Evolutionary conservation across 352 stramenopile genomes (phyloP), one percentile per base, ranked within the genome.

Genomic region (Phytophthora pistaciae): DNA sequence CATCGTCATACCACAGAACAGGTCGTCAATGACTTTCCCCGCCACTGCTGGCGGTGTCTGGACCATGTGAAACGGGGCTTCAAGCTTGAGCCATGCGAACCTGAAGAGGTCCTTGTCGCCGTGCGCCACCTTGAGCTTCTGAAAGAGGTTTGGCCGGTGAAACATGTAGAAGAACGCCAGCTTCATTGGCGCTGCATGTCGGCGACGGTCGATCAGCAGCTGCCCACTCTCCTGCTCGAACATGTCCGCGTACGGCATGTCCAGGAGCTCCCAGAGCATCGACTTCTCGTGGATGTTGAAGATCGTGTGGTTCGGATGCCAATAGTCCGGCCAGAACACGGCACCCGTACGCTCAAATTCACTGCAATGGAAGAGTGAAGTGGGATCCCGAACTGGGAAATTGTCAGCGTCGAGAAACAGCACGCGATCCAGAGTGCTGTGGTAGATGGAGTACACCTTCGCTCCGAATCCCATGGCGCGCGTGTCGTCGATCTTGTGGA

Each of bases 51-150:
- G 81, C 0, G 83, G 81, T 11, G 60, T 66, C 49, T 79, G 52
- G 23, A 88, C 75, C 83, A 91, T 88, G 64, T 90, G 77, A 66
- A 88, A 91, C 0, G 75, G 10, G 7, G 70, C 66, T 8, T 74
- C 40, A 8, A 72, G 60, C 46, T 88, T 86, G 23, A 89, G 73
- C 82, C 82, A 91, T 25, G 83, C 82, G 1, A 88, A 74, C 0
- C 83, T 73, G 48, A 91, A 91, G n/a, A 91, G 67, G 36, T 91
- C 83, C 56, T 91, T 91, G 71, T 91, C 83, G 8, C 83, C 83
- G 36, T 77, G 79, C 3, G 70, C 77, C 29, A 91, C 67, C 33
- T 77, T 74, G 10, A 85, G 42, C 14, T 60, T 46, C 5, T 79
- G 54, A 20, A 89, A 79, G 33, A 74, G 57, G 23, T 74, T 82